Conservation (phyloP, 352 stramenopile genomes). For the Stephanocyclus meneghinianus region DNA sequence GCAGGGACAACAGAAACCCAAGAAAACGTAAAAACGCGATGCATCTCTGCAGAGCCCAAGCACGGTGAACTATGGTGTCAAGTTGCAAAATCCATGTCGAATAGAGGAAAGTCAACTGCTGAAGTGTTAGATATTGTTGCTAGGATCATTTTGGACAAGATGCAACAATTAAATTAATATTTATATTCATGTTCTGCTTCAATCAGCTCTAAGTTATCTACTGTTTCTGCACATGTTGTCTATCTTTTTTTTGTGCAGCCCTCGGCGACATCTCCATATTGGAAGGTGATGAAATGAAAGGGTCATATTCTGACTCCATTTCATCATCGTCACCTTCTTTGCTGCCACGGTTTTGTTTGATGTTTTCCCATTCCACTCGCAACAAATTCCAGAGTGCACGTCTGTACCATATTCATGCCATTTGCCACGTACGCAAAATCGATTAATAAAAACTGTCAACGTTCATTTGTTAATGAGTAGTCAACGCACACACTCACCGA, state of each 20-base stretch:
- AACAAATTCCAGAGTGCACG: conserved; percentile 80
- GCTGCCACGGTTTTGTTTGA: conserved; percentile 68
- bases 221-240: conserved; percentile 12
- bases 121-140: conserved; percentile 65
- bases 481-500: conserved; percentile 19
- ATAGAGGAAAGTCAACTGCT: conserved; percentile 69
- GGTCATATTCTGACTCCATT: conserved; percentile 24
- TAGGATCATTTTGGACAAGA: conserved; percentile 37
- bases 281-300: conserved; percentile 31
- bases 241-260: conserved; percentile 14
- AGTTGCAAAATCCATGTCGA: conserved; percentile 90
- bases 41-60: conserved; percentile 89
- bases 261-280: conserved; percentile 34
- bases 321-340: conserved; percentile 19
- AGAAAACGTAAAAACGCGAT: conserved; percentile 87
- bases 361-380: conserved; percentile 81
- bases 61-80: conserved; percentile 93
- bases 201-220: neutral
- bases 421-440: neutral
- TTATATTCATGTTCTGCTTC: neutral
- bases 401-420: conserved; percentile 14
- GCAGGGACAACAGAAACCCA: conserved; percentile 86
- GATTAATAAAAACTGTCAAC: too few species aligned
- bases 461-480: neutral
- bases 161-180: conserved; percentile 28